phyloP scores from a whole-genome alignment of 768 basidiomycete genomes.

The Naganishia onofrii region DNA sequence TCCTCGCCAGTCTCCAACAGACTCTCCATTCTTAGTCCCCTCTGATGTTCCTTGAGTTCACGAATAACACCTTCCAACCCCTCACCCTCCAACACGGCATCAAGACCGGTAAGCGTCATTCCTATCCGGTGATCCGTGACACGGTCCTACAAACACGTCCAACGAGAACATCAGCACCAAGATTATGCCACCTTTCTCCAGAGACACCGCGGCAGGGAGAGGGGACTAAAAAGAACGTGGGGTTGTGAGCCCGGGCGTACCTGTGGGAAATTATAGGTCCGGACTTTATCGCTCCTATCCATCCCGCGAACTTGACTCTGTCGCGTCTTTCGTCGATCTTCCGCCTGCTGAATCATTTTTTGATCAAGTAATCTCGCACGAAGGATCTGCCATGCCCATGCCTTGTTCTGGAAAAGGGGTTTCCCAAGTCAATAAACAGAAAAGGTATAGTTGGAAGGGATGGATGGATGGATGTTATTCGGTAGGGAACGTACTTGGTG shows the following conservation, averaged over 20 bases:
- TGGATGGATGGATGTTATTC: too few relatives aligned
- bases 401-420: conserved; percentile 65
- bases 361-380: conserved; percentile 78
- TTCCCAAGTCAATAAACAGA: too few relatives aligned
- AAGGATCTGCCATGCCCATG: conserved; percentile 89
- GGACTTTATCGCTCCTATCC: conserved; percentile 88
- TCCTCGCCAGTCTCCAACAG: conserved; percentile 51
- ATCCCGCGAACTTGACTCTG: conserved; percentile 72
- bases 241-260: not conserved
- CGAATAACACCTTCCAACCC: conserved; percentile 50
- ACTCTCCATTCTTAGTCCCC: conserved; percentile 48
- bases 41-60: conserved; percentile 46
- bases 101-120: conserved; percentile 59
- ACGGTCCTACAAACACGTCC: conserved; percentile 63
- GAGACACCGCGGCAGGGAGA: not conserved
- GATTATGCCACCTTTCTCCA: not conserved
- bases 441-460: too few relatives aligned
- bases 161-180: not conserved
- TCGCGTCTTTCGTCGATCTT: conserved; percentile 66
- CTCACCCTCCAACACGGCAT: conserved; percentile 56
- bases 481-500: conserved; percentile 72
- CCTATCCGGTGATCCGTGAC: conserved; percentile 90
- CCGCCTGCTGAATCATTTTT: conserved; percentile 68
- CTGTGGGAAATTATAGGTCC: conserved; percentile 85
- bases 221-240: conserved; percentile 41